Evolutionary conservation across 306 rosid genomes (phyloP), one percentile per base, ranked within the genome.

Genomic region (Quercus dentata): DNA sequence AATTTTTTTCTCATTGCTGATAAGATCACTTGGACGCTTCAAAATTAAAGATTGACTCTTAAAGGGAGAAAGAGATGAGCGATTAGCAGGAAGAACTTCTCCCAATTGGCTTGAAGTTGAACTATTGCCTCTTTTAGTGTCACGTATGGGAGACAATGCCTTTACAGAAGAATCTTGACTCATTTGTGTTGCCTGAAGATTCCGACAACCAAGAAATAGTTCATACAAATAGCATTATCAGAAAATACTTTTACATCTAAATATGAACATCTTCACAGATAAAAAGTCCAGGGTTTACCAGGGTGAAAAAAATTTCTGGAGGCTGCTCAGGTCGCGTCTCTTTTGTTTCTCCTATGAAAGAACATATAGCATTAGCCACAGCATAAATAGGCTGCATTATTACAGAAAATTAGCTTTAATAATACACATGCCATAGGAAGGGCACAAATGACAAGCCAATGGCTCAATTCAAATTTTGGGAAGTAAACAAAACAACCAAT

Each of bases 31-130:
- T 76, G 89, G 82, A 82, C 58, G 72, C 61, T 88, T 82, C 74
- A 75, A 56, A 52, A 72, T 77, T 73, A 77, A 81, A 84, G 78
- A 75, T 69, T 80, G 83, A 73, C 85, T 83, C 75, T 80, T 83
- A 78, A 69, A 86, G 56, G 86, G 85, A 79, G 90, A 83, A 67
- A 90, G 88, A 78, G 97, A 86, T 51, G 97, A 86, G 75, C 88
- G 93, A 77, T 94, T 94, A 69, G 99, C 99, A 57, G 99, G 97
- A 76, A 87, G 83, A 74, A 91, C 79, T 82, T 90, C 79, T 71
- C 84, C 87, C 77, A 80, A 72, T 41, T 46, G 71, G 80, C 78
- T 78, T 64, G 89, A 87, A 63, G 41, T 35, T 35, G 41, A 35
- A 35, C 74, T 44, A 59, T 54, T 49, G 23, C 81, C 85, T 25